Evolutionary conservation across 305 asterid genomes (phyloP), one percentile per base, ranked within the genome.

Genomic region (Fraxinus albicans): DNA sequence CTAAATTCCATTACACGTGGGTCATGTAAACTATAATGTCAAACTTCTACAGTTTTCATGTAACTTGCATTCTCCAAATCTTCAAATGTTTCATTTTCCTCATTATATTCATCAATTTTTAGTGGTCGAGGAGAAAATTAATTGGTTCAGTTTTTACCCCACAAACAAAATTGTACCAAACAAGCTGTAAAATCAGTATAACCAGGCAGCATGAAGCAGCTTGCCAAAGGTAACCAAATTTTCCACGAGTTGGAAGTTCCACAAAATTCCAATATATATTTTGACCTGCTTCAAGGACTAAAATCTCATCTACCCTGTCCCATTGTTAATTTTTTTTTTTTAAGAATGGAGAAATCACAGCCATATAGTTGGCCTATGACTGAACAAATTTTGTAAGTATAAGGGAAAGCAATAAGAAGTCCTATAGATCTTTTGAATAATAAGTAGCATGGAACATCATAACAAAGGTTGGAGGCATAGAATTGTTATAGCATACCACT

Each of bases 351-450:
- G 35, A 33, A 33, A 3, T 33, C 73, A 23, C 36, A 67, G 35
- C 35, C 73, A 27, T 67, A 27, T 12, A 25, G 34, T 10, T 67
- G 73, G 17, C 35, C 33, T 21, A 33, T 3, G 35, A 33, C 35
- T 33, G 35, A 33, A 33, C 35, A 33, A 33, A 33, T 33, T 0
- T 33, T 33, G 35, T 3, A 33, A 33, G 35, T 3, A 33, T 33
- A 33, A 25, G 73, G 73, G 23, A 53, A 53, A 21, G 27, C 1
- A 58, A 67, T 21, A 40, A 40, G 47, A 40, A 40, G 47, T 40
- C 13, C 13, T 40, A 73, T 65, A 84, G 79, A 83, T 79, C 13
- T 9, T 77, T 82, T 34, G 85, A 9, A 40, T 38, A 38, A 38
- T 40, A 40, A 40, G 15, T 9, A 42, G 50, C 15, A 9, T 42